phyloP scores from a whole-genome alignment of 768 basidiomycete genomes.

The Cystofilobasidium capitatum region DNA sequence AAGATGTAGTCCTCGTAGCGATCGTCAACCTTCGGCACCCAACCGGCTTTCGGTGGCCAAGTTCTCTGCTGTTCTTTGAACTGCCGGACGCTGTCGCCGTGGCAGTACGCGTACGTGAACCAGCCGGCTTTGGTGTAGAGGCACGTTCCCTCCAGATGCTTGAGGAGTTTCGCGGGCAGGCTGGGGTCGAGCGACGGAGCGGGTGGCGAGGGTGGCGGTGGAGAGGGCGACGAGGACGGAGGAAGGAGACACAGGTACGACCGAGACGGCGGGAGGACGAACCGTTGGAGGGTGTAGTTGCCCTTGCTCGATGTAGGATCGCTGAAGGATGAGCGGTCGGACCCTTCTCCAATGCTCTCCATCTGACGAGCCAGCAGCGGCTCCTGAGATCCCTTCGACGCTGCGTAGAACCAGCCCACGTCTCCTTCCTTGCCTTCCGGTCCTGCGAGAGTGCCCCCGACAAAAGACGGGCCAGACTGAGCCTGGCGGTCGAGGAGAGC shows the following conservation, averaged over 20 bases:
- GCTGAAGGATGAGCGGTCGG: no score
- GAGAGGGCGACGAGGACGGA: slow-evolving; percentile 10
- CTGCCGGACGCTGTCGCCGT: slow-evolving; percentile 88
- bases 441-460: no score
- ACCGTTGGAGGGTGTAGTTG: slow-evolving; percentile 11
- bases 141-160: slow-evolving; percentile 67
- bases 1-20: slow-evolving; percentile 39
- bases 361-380: no score
- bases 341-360: no score
- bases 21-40: slow-evolving; percentile 68
- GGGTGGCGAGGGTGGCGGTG: background rate
- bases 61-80: slow-evolving; percentile 72
- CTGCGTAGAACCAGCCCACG: no score
- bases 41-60: slow-evolving; percentile 57
- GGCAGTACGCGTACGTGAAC: slow-evolving; percentile 88
- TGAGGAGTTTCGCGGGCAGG: slow-evolving; percentile 52
- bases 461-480: no score
- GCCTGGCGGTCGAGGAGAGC: background rate
- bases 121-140: slow-evolving; percentile 77
- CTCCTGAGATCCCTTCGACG: no score
- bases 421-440: no score
- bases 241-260: slow-evolving; percentile 19
- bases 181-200: slow-evolving; percentile 13
- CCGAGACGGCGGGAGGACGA: slow-evolving; percentile 9
- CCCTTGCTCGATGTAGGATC: background rate